Conservation (phyloP, 169 alveolate genomes). For the Theileria annulata region DNA sequence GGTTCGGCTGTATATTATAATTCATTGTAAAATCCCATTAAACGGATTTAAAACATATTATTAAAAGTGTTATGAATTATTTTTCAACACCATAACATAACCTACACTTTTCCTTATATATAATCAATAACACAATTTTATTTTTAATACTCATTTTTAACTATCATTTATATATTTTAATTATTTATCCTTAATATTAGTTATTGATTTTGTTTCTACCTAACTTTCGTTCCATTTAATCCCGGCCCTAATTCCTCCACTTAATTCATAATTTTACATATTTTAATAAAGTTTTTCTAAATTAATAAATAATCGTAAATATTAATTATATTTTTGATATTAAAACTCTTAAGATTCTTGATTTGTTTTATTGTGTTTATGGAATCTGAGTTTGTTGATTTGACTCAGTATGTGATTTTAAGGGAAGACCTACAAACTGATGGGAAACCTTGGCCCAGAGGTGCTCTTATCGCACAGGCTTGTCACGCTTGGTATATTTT, state of each 20-base stretch:
- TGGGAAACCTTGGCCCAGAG: conserved; percentile 68
- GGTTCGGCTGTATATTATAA: not conserved
- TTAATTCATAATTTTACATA: too few relatives aligned
- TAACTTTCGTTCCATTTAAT: too few relatives aligned
- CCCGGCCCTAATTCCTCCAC: not conserved
- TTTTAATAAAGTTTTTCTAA: not conserved
- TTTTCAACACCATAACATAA: not conserved
- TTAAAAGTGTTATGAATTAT: not conserved
- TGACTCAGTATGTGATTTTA: conserved; percentile 25
- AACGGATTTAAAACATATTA: not conserved
- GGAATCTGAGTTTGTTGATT: not conserved
- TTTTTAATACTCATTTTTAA: not conserved
- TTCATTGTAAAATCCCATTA: not conserved
- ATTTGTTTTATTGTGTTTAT: not conserved
- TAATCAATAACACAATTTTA: not conserved
- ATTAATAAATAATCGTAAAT: not conserved
- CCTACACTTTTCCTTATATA: not conserved
- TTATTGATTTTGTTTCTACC: not conserved
- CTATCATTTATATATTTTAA: not conserved
- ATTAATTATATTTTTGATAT: not conserved
- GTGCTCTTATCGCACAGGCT: conserved; percentile 71
- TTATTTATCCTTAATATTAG: too few relatives aligned
- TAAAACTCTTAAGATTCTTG: not conserved
- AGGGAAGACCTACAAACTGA: conserved; percentile 51
- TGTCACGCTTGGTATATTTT: conserved; percentile 71